These are phyloP conservation scores for Vigna reflexopilosa DNA, from an alignment of 306 rosid species.

Conservation along the genomic window DNA sequence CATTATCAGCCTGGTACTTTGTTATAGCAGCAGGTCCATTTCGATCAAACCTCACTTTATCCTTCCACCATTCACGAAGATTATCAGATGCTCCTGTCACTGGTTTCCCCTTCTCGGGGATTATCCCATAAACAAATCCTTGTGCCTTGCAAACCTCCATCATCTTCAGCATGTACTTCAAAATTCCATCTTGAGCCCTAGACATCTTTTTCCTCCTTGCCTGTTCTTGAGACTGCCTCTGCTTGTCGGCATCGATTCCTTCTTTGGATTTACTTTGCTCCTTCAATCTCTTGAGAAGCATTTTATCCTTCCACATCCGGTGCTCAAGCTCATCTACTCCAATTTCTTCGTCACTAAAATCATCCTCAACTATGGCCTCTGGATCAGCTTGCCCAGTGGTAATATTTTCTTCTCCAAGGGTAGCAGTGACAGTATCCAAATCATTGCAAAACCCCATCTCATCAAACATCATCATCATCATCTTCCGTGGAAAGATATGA, in stretches of 20 bases:
- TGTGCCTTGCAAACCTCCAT: slow-evolving; percentile 92
- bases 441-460: slow-evolving; percentile 67
- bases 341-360: slow-evolving; percentile 67
- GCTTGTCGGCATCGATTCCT: slow-evolving; percentile 61
- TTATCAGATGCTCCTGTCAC: slow-evolving; percentile 85
- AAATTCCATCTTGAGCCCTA: slow-evolving; percentile 83
- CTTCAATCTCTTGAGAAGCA: slow-evolving; percentile 64
- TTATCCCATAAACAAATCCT: slow-evolving; percentile 86
- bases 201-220: slow-evolving; percentile 94
- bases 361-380: slow-evolving; percentile 68
- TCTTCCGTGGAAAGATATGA: background rate
- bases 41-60: slow-evolving; percentile 78
- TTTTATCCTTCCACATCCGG: slow-evolving; percentile 77
- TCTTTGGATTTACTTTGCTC: slow-evolving; percentile 70
- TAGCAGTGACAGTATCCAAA: slow-evolving; percentile 57
- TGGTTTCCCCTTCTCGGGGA: slow-evolving; percentile 84
- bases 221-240: slow-evolving; percentile 83
- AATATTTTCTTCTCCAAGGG: slow-evolving; percentile 55
- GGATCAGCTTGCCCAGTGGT: slow-evolving; percentile 54
- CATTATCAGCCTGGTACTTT: slow-evolving; percentile 72
- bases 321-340: slow-evolving; percentile 74
- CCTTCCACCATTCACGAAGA: slow-evolving; percentile 93
- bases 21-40: slow-evolving; percentile 85
- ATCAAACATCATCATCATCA: slow-evolving; percentile 71
- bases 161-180: slow-evolving; percentile 87